phyloP scores from a whole-genome alignment of 208 protist genomes.

The Blastocrithidia nonstop region DNA sequence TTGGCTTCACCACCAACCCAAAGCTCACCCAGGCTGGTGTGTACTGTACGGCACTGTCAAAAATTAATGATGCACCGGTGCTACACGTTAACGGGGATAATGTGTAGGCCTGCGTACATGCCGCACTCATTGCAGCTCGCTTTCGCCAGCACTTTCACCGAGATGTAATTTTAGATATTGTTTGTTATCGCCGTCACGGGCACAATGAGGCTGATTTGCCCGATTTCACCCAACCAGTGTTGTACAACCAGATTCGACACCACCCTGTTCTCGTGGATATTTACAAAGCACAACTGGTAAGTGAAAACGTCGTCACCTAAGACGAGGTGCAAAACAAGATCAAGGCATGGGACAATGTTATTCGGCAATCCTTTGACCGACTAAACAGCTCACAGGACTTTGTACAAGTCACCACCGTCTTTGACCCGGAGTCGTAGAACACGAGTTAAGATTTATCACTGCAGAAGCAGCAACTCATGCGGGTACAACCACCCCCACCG shows the following conservation, averaged over 20 bases:
- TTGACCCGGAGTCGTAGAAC: slow-evolving; percentile 67
- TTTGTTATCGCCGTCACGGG: slow-evolving; percentile 94
- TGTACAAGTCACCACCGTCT: slow-evolving; percentile 50
- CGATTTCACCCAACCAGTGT: slow-evolving; percentile 92
- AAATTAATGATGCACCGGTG: slow-evolving; percentile 89
- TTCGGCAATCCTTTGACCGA: slow-evolving; percentile 72
- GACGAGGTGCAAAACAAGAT: slow-evolving; percentile 48
- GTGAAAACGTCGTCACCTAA: slow-evolving; percentile 57
- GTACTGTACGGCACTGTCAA: slow-evolving; percentile 96
- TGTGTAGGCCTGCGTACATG: slow-evolving; percentile 87
- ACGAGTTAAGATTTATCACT: slow-evolving; percentile 30
- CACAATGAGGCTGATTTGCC: slow-evolving; percentile 97
- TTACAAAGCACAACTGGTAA: slow-evolving; percentile 76
- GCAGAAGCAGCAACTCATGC: slow-evolving; percentile 11
- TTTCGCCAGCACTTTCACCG: slow-evolving; percentile 89
- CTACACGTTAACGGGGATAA: slow-evolving; percentile 98
- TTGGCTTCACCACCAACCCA: slow-evolving; percentile 96
- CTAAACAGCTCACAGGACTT: slow-evolving; percentile 71
- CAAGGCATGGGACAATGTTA: slow-evolving; percentile 44
- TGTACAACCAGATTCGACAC: slow-evolving; percentile 89
- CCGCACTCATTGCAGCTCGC: slow-evolving; percentile 73
- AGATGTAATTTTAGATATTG: slow-evolving; percentile 94
- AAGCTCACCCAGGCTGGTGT: slow-evolving; percentile 77
- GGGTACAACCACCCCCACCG: slow-evolving; percentile 12
- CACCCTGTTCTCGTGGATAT: slow-evolving; percentile 79